Conservation (phyloP, 176 grass and related monocot genomes). For the Neostapfia colusana region DNA sequence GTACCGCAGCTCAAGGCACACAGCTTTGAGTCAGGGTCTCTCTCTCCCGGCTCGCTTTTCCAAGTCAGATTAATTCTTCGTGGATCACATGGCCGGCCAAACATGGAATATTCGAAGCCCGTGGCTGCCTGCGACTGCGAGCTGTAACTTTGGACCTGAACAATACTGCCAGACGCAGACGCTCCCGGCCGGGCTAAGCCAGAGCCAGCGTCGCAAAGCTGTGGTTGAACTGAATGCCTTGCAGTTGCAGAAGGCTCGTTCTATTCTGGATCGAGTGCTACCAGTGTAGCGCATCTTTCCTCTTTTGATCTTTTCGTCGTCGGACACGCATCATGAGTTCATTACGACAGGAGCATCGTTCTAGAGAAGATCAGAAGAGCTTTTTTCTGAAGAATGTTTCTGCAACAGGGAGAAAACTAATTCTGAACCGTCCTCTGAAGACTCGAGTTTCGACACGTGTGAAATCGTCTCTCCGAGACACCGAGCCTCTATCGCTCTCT, state of each 20-base stretch:
- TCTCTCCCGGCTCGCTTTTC: neutral
- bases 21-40: neutral
- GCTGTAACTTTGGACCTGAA: constrained; percentile 37
- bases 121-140: neutral
- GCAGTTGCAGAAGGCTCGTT: neutral
- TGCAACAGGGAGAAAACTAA: too few relatives aligned
- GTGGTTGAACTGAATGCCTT: constrained; percentile 18
- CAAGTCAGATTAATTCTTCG: constrained; percentile 40
- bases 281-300: neutral
- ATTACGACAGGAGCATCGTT: too few relatives aligned
- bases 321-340: too few relatives aligned
- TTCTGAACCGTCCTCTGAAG: too few relatives aligned
- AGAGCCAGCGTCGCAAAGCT: constrained; percentile 13
- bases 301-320: neutral
- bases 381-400: too few relatives aligned
- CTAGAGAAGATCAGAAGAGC: too few relatives aligned
- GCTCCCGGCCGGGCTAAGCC: neutral
- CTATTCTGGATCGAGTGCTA: constrained; percentile 10
- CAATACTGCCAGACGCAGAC: neutral
- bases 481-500: too few relatives aligned
- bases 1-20: constrained; percentile 26
- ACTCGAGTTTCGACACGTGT: too few relatives aligned
- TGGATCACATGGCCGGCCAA: neutral
- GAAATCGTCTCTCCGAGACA: too few relatives aligned
- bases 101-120: constrained; percentile 10